Percentiles rank a stretch among this genome's conserved stretches.
phyloP scores from a whole-genome alignment of 805 yeast species.

The Saccharomyces cerevisiae region DNA sequence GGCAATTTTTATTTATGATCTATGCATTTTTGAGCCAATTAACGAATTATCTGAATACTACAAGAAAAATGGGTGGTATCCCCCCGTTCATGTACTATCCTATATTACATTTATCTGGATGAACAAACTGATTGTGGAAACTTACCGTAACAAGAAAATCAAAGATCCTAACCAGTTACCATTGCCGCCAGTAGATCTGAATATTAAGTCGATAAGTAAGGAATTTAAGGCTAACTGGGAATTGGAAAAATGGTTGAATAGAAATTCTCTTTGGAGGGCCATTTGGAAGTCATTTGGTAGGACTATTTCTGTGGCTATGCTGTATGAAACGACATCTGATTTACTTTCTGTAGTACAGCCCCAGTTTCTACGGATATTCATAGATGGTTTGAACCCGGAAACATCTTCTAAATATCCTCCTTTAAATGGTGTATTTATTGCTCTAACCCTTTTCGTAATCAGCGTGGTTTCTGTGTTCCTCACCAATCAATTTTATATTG shows the following conservation, averaged over 20 bases:
- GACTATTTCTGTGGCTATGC: slow-evolving; percentile 30
- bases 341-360: slow-evolving; percentile 43
- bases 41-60: slow-evolving; percentile 31
- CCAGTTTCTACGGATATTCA: slow-evolving; percentile 44
- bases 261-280: slow-evolving; percentile 30
- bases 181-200: slow-evolving; percentile 33
- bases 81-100: slow-evolving; percentile 28
- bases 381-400: slow-evolving; percentile 36
- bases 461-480: slow-evolving; percentile 54
- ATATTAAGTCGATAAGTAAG: slow-evolving; percentile 30
- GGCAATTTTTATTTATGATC: slow-evolving; percentile 34
- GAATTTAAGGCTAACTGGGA: slow-evolving; percentile 32
- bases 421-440: slow-evolving; percentile 54
- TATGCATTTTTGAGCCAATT: slow-evolving; percentile 33
- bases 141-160: slow-evolving; percentile 34
- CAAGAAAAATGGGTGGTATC: slow-evolving; percentile 26
- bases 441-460: slow-evolving; percentile 53
- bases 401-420: slow-evolving; percentile 34
- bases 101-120: slow-evolving; percentile 41
- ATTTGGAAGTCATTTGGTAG: slow-evolving; percentile 34
- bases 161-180: slow-evolving; percentile 37
- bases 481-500: slow-evolving; percentile 60
- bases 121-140: slow-evolving; percentile 36
- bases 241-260: slow-evolving; percentile 24
- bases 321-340: slow-evolving; percentile 35